phyloP scores from a whole-genome alignment of 495 filamentous ascomycete genomes.

The Massariosphaeria phaeospora region DNA sequence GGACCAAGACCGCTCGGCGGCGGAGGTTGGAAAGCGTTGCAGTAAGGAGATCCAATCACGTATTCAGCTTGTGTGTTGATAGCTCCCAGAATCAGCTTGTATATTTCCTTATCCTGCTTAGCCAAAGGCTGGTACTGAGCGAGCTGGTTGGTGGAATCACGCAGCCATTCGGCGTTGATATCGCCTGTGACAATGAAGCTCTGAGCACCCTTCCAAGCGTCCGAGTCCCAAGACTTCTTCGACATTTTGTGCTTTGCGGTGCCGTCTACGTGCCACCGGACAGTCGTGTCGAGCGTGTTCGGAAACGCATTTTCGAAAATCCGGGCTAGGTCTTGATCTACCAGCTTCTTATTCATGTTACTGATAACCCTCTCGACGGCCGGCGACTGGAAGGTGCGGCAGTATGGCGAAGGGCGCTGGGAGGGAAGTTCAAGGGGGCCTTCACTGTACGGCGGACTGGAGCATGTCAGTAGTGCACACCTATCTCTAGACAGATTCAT shows the following conservation, averaged over 20 bases:
- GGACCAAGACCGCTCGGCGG: constrained; percentile 67
- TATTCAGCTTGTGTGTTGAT: constrained; percentile 96
- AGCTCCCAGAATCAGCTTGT: constrained; percentile 80
- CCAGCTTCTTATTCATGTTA: constrained; percentile 71
- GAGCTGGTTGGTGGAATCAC: constrained; percentile 95
- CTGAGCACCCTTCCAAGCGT: constrained; percentile 75
- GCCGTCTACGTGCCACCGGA: constrained; percentile 67
- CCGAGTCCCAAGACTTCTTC: constrained; percentile 42
- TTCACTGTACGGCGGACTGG: constrained; percentile 68
- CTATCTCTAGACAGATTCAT: not conserved
- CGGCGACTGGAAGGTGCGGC: constrained; percentile 82
- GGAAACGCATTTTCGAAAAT: constrained; percentile 97
- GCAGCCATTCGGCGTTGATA: constrained; percentile 96
- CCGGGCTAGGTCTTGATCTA: constrained; percentile 82
- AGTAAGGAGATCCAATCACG: constrained; percentile 91
- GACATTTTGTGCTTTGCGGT: constrained; percentile 39
- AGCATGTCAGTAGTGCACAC: constrained; percentile 5
- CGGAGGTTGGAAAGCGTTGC: constrained; percentile 96
- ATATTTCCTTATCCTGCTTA: constrained; percentile 67
- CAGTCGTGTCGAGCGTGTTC: constrained; percentile 88
- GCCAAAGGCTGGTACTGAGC: constrained; percentile 82
- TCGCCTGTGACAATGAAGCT: constrained; percentile 98
- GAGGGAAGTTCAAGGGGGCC: constrained; percentile 80
- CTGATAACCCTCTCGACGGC: constrained; percentile 83
- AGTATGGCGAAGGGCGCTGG: constrained; percentile 73